Base-by-base conservation (phyloP, 2,329 filamentous ascomycete species). In the Fusarium euwallaceae region DNA sequence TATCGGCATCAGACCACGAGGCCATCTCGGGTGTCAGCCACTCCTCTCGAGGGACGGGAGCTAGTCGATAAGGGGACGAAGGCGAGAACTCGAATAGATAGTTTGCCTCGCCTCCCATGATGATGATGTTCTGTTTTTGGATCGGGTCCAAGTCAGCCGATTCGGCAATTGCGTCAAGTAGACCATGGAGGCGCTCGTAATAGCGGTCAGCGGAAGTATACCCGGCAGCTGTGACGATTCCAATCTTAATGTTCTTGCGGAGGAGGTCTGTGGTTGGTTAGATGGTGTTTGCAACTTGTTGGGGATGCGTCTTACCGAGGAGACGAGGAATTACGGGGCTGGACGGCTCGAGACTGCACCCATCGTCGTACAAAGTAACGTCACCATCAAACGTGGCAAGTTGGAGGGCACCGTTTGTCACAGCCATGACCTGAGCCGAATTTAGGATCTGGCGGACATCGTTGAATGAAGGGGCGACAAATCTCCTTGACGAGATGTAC, bases 371-470 rank as follows among this genome's bases (percentile, higher is more conserved):
- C 24, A 99, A 88, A 1, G 97, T 99, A 61, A 99, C 95, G 83
- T 99, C 97, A 83, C 97, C 97, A 83, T 99, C 97, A 81, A 99
- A 99, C 0, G 97, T 99, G 64, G 97, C 92, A 5, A 99, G 89
- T 77, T 97, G 92, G 10, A 98, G 88, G 6, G 91, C 89, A 24
- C 93, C 92, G 27, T 90, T 91, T 17, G 95, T 93, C n/a, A 98
- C 90, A 43, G 94, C 95, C 92, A 98, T 95, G 70, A 96, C 88
- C 84, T 99, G 97, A 20, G 97, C 95, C 43, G 97, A 97, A 84
- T 99, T 99, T 76, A 99, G 90, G 61, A 97, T 93, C 27, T 98
- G 88, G 3, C 97, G 92, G 69, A 99, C 92, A 81, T 99, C 97
- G 84, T 99, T 99, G 88, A 99, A 99, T 2, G 94, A 97, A 0